Evolutionary conservation across 2,329 filamentous ascomycete genomes (phyloP), one percentile per base, ranked within the genome.

Genomic region (Colletotrichum orbiculare): DNA sequence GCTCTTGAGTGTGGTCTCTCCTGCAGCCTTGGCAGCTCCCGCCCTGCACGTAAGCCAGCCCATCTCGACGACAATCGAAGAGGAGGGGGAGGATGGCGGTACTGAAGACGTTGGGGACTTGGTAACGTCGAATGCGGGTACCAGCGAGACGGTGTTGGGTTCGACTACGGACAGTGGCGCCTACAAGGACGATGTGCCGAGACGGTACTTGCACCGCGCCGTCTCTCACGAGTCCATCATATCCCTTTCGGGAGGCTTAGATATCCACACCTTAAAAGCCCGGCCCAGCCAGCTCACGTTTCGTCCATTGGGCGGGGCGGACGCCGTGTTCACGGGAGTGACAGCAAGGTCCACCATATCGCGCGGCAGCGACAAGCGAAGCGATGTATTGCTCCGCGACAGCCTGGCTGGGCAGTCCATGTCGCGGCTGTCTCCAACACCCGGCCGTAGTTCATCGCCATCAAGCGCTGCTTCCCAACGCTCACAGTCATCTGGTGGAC

Each of bases 161-260:
- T 74, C 73, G 8, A 71, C 73, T 1, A 73, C 73, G 15, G 71
- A 73, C 10, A 73, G 71, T 4, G 72, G 74, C 46, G 69, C 64
- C 46, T 77, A 70, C 55, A 72, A 72, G 68, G 76, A 75, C 49
- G 77, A 77, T 57, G 75, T 72, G 70, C 78, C 79, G 69, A 76
- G 75, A 60, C 80, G 78, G 57, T 76, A 77, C 2, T 77, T 94
- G 4, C 91, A 87, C 45, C 89, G 91, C 38, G 84, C 88, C 3
- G 74, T 88, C 2, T 97, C 94, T 2, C 93, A 97, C 71, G 94
- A 97, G 74, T 97, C 93, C 15, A 89, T 97, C 67, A 86, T 97
- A 70, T 97, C 94, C 0, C 85, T 97, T 2, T 88, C 90, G 0
- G 94, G 93, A 4, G 94, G 94, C 2, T 90, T 97, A 75, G 95